phyloP scores from a whole-genome alignment of 495 filamentous ascomycete species.

The Arthonia radiata region DNA sequence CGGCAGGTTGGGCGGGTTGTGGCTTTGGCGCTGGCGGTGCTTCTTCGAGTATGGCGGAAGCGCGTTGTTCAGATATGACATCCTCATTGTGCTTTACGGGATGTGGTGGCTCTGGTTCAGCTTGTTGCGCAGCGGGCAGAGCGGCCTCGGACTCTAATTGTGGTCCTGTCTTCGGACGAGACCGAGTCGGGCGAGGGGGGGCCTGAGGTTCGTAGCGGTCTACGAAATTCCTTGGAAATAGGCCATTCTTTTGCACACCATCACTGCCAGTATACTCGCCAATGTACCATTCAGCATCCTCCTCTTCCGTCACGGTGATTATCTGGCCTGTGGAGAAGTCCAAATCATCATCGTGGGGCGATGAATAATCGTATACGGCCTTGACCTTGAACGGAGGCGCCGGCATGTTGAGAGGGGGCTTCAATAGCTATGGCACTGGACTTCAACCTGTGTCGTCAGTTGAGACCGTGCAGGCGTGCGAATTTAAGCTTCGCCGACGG shows the following conservation, averaged over 20 bases:
- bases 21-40: slow-evolving; percentile 19
- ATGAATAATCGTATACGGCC: slow-evolving; percentile 80
- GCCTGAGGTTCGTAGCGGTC: slow-evolving; percentile 80
- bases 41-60: slow-evolving; percentile 13
- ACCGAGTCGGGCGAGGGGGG: slow-evolving; percentile 59
- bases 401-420: slow-evolving; percentile 42
- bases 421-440: no score
- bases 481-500: no score
- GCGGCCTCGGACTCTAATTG: slow-evolving; percentile 20
- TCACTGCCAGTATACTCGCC: slow-evolving; percentile 62
- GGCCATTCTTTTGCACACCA: slow-evolving; percentile 55
- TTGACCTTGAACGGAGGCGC: slow-evolving; percentile 73
- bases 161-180: slow-evolving; percentile 48
- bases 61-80: slow-evolving; percentile 16
- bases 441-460: no score
- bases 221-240: slow-evolving; percentile 94
- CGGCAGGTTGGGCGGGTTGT: slow-evolving; percentile 18
- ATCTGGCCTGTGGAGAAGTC: slow-evolving; percentile 65
- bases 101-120: slow-evolving; percentile 6
- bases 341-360: slow-evolving; percentile 82
- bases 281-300: slow-evolving; percentile 86
- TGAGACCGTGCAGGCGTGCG: no score
- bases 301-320: slow-evolving; percentile 75
- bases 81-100: slow-evolving; percentile 11
- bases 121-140: no score